These are phyloP conservation scores for Neonectria coccinea DNA, from an alignment of 2,329 filamentous ascomycete species.

Conservation along the genomic window DNA sequence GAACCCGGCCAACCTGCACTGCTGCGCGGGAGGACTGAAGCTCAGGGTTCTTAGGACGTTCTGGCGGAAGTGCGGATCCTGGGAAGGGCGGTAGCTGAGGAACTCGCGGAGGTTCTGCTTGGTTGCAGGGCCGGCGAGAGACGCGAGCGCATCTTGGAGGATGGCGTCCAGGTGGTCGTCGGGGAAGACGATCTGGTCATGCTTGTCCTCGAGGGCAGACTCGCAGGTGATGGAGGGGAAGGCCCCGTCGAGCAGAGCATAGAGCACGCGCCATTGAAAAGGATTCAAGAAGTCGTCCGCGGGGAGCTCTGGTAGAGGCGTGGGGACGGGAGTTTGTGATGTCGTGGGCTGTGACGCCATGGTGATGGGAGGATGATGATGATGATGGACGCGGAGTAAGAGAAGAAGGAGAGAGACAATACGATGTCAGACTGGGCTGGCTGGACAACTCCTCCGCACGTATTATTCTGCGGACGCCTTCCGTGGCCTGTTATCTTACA, in stretches of 20 bases:
- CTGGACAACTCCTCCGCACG: neutral
- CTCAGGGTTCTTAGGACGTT: slow-evolving; percentile 59
- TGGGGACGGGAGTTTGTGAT: slow-evolving; percentile 36
- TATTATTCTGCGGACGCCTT: neutral
- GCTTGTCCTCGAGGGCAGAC: slow-evolving; percentile 52
- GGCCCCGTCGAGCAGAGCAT: slow-evolving; percentile 67
- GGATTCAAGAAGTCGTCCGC: slow-evolving; percentile 56
- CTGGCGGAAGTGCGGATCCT: slow-evolving; percentile 65
- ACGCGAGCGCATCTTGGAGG: slow-evolving; percentile 53
- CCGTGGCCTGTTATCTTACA: slow-evolving; percentile 1
- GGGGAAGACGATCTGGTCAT: slow-evolving; percentile 58
- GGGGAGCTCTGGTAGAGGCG: slow-evolving; percentile 45
- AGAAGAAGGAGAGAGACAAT: slow-evolving; percentile 26
- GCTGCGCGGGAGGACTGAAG: slow-evolving; percentile 48
- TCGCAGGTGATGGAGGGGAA: slow-evolving; percentile 68
- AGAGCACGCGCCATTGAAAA: slow-evolving; percentile 66
- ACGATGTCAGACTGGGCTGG: slow-evolving; percentile 1
- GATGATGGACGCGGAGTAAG: slow-evolving; percentile 20
- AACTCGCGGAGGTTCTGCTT: slow-evolving; percentile 62
- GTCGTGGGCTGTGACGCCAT: slow-evolving; percentile 33
- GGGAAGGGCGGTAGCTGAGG: slow-evolving; percentile 63
- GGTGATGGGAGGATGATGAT: slow-evolving; percentile 19
- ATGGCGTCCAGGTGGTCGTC: slow-evolving; percentile 63
- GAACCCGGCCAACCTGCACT: slow-evolving; percentile 53
- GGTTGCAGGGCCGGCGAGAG: slow-evolving; percentile 54